Percentiles rank a stretch among this genome's conserved stretches.
phyloP scores from a whole-genome alignment of 163 green algal species.

The Prototheca cutis region DNA sequence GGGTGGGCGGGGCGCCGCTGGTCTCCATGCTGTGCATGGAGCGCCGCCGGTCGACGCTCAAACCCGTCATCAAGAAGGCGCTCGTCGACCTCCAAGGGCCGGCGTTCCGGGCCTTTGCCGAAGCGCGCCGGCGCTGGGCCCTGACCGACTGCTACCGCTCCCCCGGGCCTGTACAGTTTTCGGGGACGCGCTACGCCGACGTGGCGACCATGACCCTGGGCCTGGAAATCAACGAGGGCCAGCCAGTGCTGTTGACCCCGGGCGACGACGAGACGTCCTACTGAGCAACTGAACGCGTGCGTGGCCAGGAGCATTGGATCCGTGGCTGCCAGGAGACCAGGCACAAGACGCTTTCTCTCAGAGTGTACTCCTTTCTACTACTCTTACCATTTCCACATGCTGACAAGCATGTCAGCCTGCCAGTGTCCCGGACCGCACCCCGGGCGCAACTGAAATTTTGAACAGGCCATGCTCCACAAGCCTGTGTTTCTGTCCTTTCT shows the following conservation, averaged over 20 bases:
- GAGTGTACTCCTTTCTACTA: no score
- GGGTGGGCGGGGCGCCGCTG: conserved; percentile 45
- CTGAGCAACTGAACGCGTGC: background rate
- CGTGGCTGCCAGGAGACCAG: background rate
- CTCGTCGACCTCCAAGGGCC: conserved; percentile 42
- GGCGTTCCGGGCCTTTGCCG: conserved; percentile 13
- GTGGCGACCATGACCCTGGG: conserved; percentile 26
- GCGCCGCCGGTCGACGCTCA: conserved; percentile 36
- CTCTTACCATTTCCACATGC: no score
- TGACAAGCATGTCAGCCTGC: no score
- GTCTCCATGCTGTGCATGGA: conserved; percentile 50
- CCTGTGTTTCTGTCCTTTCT: no score
- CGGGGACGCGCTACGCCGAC: background rate
- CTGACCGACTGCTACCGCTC: conserved; percentile 27
- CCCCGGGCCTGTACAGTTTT: conserved; percentile 33
- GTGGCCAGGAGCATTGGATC: background rate
- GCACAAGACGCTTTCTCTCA: no score
- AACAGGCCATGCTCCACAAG: no score
- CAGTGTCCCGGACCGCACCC: no score
- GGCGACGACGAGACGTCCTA: background rate
- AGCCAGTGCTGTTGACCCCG: conserved; percentile 7
- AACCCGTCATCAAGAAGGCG: conserved; percentile 47
- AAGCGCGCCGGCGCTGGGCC: conserved; percentile 24
- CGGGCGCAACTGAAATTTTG: no score
- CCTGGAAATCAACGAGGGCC: conserved; percentile 24